Evolutionary conservation across 257 asterid species (phyloP).

Genomic region (Penstemon davidsonii): DNA sequence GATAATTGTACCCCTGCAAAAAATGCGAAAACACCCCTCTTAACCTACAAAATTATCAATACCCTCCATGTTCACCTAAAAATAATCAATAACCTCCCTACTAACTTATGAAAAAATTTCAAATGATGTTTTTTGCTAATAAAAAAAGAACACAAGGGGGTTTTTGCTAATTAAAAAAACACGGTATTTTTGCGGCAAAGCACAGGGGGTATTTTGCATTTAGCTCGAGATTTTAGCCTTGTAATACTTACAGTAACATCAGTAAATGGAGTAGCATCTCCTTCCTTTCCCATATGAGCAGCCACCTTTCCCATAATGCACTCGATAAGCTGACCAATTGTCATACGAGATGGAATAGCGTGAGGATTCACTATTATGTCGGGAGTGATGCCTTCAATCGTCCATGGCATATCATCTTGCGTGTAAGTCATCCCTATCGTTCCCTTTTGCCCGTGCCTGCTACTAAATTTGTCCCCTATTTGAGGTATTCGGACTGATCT

Average conservation of each 20-base stretch:
- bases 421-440: constrained; percentile 85
- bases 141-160: too few species aligned
- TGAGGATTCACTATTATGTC: constrained; percentile 94
- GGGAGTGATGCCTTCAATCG: constrained; percentile 81
- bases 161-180: too few species aligned
- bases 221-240: constrained; percentile 26
- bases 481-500: constrained; percentile 83
- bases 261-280: constrained; percentile 90
- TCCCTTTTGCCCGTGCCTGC: constrained; percentile 99
- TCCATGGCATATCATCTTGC: constrained; percentile 87
- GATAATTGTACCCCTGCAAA: too few species aligned
- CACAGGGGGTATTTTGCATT: too few species aligned
- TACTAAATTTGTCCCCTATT: constrained; percentile 92
- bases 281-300: constrained; percentile 92
- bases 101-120: too few species aligned
- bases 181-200: too few species aligned
- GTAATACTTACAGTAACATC: constrained; percentile 89
- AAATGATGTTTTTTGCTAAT: too few species aligned
- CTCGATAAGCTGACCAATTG: constrained; percentile 89
- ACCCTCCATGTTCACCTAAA: too few species aligned
- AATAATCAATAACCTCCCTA: too few species aligned
- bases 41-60: too few species aligned
- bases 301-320: constrained; percentile 96
- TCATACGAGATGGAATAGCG: constrained; percentile 94
- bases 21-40: too few species aligned